Conservation (phyloP, 1,284 basidiomycete species). For the Cutaneotrichosporon sp. region DNA sequence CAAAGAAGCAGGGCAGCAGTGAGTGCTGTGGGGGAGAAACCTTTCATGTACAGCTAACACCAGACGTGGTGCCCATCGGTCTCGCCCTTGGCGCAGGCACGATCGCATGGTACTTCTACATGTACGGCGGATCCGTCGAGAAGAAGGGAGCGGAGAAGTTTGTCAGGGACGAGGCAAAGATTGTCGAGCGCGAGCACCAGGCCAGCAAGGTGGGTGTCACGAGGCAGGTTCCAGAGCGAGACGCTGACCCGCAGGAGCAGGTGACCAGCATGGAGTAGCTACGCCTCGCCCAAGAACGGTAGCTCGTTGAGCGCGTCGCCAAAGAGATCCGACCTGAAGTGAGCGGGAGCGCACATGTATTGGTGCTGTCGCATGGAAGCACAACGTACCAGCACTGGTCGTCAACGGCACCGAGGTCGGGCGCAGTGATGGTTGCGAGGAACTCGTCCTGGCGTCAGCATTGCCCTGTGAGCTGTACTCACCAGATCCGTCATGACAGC, state of each 20-base stretch:
- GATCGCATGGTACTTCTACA: background rate
- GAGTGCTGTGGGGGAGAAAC: background rate
- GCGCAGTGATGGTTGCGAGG: background rate
- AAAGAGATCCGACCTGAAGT: background rate
- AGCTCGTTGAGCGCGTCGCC: background rate
- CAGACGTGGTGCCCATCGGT: background rate
- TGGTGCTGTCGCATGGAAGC: background rate
- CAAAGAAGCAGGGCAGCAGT: background rate
- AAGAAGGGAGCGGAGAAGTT: background rate
- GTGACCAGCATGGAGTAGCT: slow-evolving; percentile 1
- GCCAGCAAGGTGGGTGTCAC: slow-evolving; percentile 1
- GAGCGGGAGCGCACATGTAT: background rate
- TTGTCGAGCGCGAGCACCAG: slow-evolving; percentile 3
- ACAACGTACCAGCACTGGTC: background rate
- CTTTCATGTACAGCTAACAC: background rate
- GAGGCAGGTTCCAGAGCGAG: background rate
- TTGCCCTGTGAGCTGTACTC: background rate
- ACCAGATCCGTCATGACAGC: background rate
- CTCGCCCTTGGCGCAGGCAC: background rate
- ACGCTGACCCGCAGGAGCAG: background rate
- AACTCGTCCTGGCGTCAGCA: slow-evolving; percentile 2
- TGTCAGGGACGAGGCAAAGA: background rate
- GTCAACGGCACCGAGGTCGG: background rate
- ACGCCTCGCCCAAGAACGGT: background rate
- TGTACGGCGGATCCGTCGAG: background rate